These are phyloP conservation scores for Pleurozium schreberi DNA, from an alignment of 225 moss, liverwort and hornwort genomes.

Conservation along the genomic window DNA sequence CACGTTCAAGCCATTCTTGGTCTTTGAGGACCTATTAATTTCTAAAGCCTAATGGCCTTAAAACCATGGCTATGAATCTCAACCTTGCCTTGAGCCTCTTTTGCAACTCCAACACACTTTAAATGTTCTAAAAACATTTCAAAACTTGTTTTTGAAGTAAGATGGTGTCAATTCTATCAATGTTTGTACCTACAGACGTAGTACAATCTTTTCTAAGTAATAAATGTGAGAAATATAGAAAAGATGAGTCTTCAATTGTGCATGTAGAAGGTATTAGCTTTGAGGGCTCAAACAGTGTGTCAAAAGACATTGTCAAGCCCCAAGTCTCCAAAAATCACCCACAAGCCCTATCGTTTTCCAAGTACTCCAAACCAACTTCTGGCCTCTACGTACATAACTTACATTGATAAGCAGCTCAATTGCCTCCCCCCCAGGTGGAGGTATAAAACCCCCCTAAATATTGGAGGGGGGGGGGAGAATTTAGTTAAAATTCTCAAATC, in stretches of 20 bases:
- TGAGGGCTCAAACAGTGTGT: no score
- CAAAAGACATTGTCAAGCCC: no score
- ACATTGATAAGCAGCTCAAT: no score
- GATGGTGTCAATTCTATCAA: neutral
- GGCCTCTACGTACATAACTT: no score
- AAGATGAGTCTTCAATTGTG: no score
- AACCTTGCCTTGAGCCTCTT: neutral
- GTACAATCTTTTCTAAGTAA: neutral
- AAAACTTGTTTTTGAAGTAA: neutral
- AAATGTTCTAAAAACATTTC: neutral
- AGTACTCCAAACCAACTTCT: neutral
- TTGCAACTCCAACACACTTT: neutral
- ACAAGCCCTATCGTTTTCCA: neutral
- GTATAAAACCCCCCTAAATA: no score
- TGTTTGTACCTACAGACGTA: accelerated
- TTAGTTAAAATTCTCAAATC: no score
- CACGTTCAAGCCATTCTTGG: no score
- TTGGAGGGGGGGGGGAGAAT: no score
- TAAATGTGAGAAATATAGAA: accelerated
- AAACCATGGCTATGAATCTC: neutral
- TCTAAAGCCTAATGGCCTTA: neutral
- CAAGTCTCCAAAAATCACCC: neutral
- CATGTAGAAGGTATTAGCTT: no score
- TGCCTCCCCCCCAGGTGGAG: no score
- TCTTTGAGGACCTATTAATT: no score